Evolutionary conservation across 805 yeast genomes (phyloP), one percentile per base, ranked within the genome.

Genomic region (Wickerhamiella parazyma): DNA sequence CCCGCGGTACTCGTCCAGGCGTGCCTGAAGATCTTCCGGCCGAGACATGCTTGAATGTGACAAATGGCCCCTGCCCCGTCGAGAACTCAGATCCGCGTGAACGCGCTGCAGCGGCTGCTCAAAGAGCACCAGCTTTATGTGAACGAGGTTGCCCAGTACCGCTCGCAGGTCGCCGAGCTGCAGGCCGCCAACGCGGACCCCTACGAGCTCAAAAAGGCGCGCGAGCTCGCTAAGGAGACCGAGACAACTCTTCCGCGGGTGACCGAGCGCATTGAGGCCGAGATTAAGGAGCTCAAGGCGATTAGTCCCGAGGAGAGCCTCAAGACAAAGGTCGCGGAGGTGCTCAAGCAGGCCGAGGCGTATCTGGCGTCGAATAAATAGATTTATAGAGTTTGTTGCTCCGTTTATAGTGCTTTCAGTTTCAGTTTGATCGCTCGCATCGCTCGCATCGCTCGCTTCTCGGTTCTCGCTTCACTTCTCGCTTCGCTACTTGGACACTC

Each of bases 61-160:
- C 31, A 28, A 28, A 52, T 41, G 56, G 80, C 80, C 81, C 69
- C 84, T 1, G 42, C 42, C 6, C 91, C 89, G 24, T 66, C 83
- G 1, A 75, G 69, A 47, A 61, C 81, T 33, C 81, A 79, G 53
- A 80, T 84, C 57, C 82, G 81, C 52, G 68, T 72, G 29, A 74
- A 71, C 46, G 86, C 94, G 1, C 65, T 84, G 41, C 69, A 71
- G 47, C 68, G 94, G 48, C 64, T 85, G 12, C 53, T 77, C 33
- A 80, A 80, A 51, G 94, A 85, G 56, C 76, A 76, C 48, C 55
- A 55, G 10, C 64, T 73, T 26, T 84, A 83, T 56, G 63, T 68
- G 20, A 65, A 69, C 44, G 94, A 83, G 53, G 65, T 72, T 29
- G 58, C 57, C 12, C 78, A 75, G 38, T 80, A 78, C 48, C 63